Conservation (phyloP, 306 rosid species). For the Rubus idaeus region DNA sequence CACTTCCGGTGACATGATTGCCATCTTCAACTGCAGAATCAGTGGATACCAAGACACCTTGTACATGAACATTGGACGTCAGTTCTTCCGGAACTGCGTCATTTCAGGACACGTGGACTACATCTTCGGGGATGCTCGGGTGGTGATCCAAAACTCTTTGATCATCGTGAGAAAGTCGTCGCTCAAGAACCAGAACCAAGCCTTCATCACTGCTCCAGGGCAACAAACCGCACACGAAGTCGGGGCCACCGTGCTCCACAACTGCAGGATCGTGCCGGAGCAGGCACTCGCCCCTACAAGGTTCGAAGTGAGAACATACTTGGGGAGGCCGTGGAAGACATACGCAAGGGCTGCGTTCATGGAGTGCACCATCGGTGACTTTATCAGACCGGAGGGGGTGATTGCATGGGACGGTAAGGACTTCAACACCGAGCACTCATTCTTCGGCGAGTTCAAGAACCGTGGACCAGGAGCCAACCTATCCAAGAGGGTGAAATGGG, state of each 20-base stretch:
- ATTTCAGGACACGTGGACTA: constrained; percentile 72
- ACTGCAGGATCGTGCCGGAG: constrained; percentile 54
- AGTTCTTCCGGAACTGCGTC: constrained; percentile 75
- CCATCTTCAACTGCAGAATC: constrained; percentile 57
- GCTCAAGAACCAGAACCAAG: constrained; percentile 36
- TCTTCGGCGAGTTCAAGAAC: constrained; percentile 63
- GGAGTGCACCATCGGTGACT: constrained; percentile 54
- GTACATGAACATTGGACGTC: constrained; percentile 56
- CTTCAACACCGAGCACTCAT: constrained; percentile 33
- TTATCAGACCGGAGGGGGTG: constrained; percentile 40
- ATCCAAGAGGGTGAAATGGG: constrained; percentile 54
- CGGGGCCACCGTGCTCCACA: constrained; percentile 54
- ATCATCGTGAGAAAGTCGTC: constrained; percentile 51
- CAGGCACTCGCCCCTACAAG: constrained; percentile 26
- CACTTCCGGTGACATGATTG: constrained; percentile 49
- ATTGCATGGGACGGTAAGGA: constrained; percentile 39
- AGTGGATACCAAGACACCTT: constrained; percentile 68
- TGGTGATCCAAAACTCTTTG: constrained; percentile 53
- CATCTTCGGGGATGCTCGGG: constrained; percentile 58
- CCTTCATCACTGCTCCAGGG: constrained; percentile 54
- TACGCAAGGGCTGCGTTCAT: constrained; percentile 49
- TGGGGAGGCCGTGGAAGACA: constrained; percentile 71
- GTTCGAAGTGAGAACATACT: constrained; percentile 35
- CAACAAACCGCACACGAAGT: neutral
- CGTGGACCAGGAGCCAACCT: constrained; percentile 49